These are phyloP conservation scores for Paraglomus brasilianum DNA, from an alignment of 192 early-diverging fungal species.

Conservation along the genomic window DNA sequence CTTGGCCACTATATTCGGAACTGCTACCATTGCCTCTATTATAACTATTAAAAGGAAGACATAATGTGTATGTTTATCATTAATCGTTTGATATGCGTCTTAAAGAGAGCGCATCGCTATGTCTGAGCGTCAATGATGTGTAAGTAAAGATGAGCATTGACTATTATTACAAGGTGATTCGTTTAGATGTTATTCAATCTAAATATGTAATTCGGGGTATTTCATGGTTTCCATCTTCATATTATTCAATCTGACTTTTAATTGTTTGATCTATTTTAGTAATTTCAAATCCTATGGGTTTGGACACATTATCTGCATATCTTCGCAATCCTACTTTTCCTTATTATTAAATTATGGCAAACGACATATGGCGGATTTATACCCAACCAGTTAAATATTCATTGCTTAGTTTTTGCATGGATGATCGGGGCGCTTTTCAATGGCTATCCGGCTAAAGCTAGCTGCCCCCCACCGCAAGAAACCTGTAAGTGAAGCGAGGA, in stretches of 20 bases:
- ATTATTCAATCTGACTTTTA: no score
- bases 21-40: slow-evolving; percentile 23
- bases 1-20: slow-evolving; percentile 18
- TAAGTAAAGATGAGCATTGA: background rate
- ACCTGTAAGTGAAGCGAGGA: background rate
- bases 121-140: slow-evolving; percentile 8
- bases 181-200: background rate
- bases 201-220: no score
- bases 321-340: background rate
- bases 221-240: no score
- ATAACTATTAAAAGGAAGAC: background rate
- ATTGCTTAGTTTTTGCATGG: no score
- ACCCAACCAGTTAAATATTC: no score
- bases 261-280: no score
- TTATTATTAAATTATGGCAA: background rate
- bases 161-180: background rate
- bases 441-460: no score
- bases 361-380: no score
- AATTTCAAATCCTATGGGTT: background rate
- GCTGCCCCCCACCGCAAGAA: no score
- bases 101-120: slow-evolving; percentile 12
- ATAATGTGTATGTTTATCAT: slow-evolving; percentile 9
- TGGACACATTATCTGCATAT: background rate
- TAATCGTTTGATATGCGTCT: background rate
- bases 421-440: no score